phyloP scores from a whole-genome alignment of 2,329 filamentous ascomycete genomes.

The Endoconidiophora laricicola region DNA sequence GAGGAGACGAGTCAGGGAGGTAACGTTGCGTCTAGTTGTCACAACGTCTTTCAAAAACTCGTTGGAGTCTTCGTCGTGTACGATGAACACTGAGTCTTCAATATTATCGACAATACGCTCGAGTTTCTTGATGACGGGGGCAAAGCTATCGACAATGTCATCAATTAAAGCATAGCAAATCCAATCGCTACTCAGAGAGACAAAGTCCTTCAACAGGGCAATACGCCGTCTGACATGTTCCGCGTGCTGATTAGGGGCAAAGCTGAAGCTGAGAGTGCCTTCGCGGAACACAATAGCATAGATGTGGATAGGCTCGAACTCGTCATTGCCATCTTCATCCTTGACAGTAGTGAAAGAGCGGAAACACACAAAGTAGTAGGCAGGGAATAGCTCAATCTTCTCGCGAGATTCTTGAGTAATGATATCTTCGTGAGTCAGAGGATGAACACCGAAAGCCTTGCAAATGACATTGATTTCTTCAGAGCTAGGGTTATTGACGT shows the following conservation, averaged over 20 bases:
- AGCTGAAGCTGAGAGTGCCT: constrained; percentile 88
- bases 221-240: constrained; percentile 83
- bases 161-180: constrained; percentile 98
- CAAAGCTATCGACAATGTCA: constrained; percentile 93
- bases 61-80: constrained; percentile 76
- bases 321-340: constrained; percentile 61
- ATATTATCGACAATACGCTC: constrained; percentile 83
- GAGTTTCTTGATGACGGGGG: constrained; percentile 71
- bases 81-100: constrained; percentile 88
- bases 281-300: constrained; percentile 96
- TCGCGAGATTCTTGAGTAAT: constrained; percentile 88
- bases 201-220: constrained; percentile 81
- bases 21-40: constrained; percentile 81
- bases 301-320: constrained; percentile 87
- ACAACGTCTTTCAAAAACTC: constrained; percentile 78
- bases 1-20: constrained; percentile 80
- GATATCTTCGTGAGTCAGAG: constrained; percentile 91
- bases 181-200: constrained; percentile 91
- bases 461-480: constrained; percentile 79
- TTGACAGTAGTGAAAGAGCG: constrained; percentile 72
- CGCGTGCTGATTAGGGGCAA: constrained; percentile 72
- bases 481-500: constrained; percentile 77
- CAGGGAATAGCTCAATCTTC: constrained; percentile 94
- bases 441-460: constrained; percentile 89
- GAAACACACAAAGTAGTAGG: constrained; percentile 97